A percentile compares a stretch with the other conserved stretches of the same genome.
Evolutionary conservation across 202 grass and related monocot genomes (phyloP).

Genomic region (Setaria italica): DNA sequence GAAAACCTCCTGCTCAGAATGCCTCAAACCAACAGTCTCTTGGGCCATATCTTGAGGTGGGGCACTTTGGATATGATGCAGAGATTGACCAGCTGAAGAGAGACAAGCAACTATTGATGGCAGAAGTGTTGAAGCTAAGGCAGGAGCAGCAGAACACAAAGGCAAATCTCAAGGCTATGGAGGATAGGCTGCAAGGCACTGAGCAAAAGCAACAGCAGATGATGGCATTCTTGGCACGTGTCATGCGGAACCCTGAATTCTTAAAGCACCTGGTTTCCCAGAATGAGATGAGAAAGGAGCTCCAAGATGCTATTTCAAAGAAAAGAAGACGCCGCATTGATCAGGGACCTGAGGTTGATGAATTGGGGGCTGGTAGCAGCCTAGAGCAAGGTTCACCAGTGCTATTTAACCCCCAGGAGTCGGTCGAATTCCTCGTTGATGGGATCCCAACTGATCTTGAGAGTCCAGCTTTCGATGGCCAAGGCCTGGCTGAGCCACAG

Average conservation of each 20-base stretch:
- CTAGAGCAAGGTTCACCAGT: conserved; percentile 43
- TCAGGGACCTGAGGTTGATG: conserved; percentile 47
- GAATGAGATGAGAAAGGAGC: conserved; percentile 67
- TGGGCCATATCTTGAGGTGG: conserved; percentile 68
- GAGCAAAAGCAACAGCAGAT: conserved; percentile 82
- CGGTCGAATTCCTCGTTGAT: conserved; percentile 36
- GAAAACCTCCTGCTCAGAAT: conserved; percentile 59
- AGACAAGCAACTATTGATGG: conserved; percentile 70
- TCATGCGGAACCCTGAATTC: conserved; percentile 67
- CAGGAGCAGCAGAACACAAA: conserved; percentile 80
- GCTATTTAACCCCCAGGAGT: conserved; percentile 33
- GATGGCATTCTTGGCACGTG: conserved; percentile 75
- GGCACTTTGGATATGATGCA: conserved; percentile 72
- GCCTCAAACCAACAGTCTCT: conserved; percentile 61
- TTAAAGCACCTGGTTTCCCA: conserved; percentile 61
- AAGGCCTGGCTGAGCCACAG: conserved; percentile 32
- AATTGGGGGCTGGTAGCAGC: conserved; percentile 38
- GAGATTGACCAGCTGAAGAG: conserved; percentile 73
- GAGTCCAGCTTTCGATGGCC: conserved; percentile 15
- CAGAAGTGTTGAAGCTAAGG: conserved; percentile 80
- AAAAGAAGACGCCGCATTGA: conserved; percentile 71
- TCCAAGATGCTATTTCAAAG: conserved; percentile 78
- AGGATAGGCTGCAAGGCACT: conserved; percentile 67
- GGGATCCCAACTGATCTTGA: conserved; percentile 24
- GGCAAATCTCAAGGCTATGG: conserved; percentile 72